Conservation (phyloP, 129 eudicot species). For the Cynara cardunculus region DNA sequence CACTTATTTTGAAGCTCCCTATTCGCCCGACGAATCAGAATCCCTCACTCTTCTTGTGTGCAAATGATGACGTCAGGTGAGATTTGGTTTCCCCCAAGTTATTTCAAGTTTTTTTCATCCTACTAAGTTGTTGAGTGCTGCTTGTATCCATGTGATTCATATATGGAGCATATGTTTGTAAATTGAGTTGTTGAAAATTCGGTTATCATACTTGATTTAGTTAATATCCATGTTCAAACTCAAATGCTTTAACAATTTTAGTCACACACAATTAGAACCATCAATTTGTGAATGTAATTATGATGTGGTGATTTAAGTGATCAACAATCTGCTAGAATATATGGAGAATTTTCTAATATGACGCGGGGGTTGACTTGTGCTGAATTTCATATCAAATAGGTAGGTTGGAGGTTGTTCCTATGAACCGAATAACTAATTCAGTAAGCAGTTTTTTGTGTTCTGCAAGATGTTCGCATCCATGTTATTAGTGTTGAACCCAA, state of each 20-base stretch:
- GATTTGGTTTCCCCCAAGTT: not conserved
- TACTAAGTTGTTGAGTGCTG: not conserved
- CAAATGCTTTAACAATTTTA: not conserved
- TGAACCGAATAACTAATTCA: not conserved
- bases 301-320: slow-evolving; percentile 2
- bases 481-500: slow-evolving; percentile 7
- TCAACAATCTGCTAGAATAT: not conserved
- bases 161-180: not conserved
- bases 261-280: not conserved
- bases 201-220: not conserved
- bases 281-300: not conserved
- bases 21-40: not conserved
- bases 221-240: not conserved
- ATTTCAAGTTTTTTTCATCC: not conserved
- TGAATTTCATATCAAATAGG: not conserved
- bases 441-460: not conserved
- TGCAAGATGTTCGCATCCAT: not conserved
- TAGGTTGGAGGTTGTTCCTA: not conserved
- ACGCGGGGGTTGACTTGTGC: not conserved
- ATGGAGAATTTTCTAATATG: not conserved
- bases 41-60: not conserved
- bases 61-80: slow-evolving; percentile 38
- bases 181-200: not conserved
- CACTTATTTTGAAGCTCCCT: not conserved
- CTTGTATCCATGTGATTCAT: not conserved